Conservation (phyloP, 192 early-diverging fungal genomes). For the Umbelopsis sp. region DNA sequence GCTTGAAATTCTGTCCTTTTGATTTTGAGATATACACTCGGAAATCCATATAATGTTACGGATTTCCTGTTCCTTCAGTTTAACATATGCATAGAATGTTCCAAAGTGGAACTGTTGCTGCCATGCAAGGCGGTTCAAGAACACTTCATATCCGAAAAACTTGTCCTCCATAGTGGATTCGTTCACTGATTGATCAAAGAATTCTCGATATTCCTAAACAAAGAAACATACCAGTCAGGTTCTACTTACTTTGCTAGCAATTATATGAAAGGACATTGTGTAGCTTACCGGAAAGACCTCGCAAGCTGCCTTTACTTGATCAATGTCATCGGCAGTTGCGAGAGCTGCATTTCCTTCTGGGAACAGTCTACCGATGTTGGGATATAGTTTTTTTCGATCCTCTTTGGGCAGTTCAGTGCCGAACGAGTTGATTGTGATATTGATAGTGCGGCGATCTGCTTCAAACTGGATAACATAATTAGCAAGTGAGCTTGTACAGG, state of each 20-base stretch:
- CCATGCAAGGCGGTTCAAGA: constrained; percentile 91
- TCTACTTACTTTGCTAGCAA: neutral
- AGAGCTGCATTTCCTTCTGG: constrained; percentile 88
- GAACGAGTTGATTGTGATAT: constrained; percentile 99
- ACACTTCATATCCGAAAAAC: constrained; percentile 95
- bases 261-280: neutral
- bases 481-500: neutral
- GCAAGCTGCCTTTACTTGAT: constrained; percentile 87
- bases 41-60: constrained; percentile 99
- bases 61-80: constrained; percentile 98
- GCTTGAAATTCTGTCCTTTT: constrained; percentile 93
- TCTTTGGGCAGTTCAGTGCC: constrained; percentile 97
- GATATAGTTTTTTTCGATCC: constrained; percentile 94
- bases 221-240: neutral
- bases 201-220: constrained; percentile 79
- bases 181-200: constrained; percentile 68
- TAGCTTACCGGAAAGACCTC: constrained; percentile 77
- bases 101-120: constrained; percentile 97
- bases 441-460: constrained; percentile 96
- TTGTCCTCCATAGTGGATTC: constrained; percentile 85
- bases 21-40: constrained; percentile 97
- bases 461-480: constrained; percentile 74
- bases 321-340: constrained; percentile 86
- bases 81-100: constrained; percentile 93
- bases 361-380: constrained; percentile 86